phyloP scores from a whole-genome alignment of 2,329 filamentous ascomycete species.

The Penicillium sp. region DNA sequence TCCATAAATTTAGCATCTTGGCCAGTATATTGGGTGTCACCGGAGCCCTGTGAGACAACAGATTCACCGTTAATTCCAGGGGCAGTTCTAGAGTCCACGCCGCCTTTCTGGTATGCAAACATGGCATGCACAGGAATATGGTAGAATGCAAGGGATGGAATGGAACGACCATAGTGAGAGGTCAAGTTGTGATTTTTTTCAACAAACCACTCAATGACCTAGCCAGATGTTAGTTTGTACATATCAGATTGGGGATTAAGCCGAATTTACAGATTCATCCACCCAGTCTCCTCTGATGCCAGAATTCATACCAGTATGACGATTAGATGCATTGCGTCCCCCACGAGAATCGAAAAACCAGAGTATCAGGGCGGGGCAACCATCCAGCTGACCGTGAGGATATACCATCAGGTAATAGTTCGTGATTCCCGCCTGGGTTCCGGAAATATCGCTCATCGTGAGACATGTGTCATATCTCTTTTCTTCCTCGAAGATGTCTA shows the following conservation, averaged over 20 bases:
- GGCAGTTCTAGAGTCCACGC: constrained; percentile 49
- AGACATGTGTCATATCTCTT: constrained; percentile 39
- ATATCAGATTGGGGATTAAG: not conserved
- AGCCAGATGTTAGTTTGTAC: not conserved
- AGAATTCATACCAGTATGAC: constrained; percentile 21
- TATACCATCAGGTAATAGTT: constrained; percentile 63
- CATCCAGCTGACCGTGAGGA: constrained; percentile 44
- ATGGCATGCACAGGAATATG: constrained; percentile 57
- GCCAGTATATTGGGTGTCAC: constrained; percentile 37
- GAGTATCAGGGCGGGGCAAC: constrained; percentile 54
- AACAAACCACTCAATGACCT: constrained; percentile 52
- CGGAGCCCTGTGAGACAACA: constrained; percentile 34
- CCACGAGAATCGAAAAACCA: constrained; percentile 76
- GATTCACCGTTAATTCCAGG: constrained; percentile 55
- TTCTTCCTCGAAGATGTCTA: constrained; percentile 48
- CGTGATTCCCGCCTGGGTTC: constrained; percentile 48
- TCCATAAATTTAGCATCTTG: constrained; percentile 67
- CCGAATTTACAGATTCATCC: constrained; percentile 36
- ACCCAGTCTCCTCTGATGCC: constrained; percentile 51
- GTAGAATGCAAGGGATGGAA: constrained; percentile 60
- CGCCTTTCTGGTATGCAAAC: constrained; percentile 45
- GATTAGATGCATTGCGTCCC: constrained; percentile 55
- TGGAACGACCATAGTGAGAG: constrained; percentile 32
- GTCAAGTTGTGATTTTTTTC: constrained; percentile 35
- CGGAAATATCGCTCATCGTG: constrained; percentile 50